Conservation (phyloP, 495 filamentous ascomycete species). For the Jackrogersella multiformis region DNA sequence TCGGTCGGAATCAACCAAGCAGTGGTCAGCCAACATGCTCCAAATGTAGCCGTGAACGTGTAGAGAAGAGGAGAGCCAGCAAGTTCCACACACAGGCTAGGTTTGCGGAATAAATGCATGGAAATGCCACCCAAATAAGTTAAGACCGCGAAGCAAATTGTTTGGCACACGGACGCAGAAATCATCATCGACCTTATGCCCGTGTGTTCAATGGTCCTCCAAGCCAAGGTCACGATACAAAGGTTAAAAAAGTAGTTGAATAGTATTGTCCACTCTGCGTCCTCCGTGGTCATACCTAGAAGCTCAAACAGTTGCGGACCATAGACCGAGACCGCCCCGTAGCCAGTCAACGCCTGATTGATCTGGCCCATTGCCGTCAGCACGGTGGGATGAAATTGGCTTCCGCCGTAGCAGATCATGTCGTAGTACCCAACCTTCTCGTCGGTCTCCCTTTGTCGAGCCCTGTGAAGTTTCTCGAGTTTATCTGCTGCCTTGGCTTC, state of each 20-base stretch:
- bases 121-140: constrained; percentile 54
- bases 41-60: constrained; percentile 64
- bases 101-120: constrained; percentile 42
- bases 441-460: constrained; percentile 55
- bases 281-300: constrained; percentile 56
- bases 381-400: constrained; percentile 62
- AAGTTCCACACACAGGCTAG: constrained; percentile 52
- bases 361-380: constrained; percentile 67
- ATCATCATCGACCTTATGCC: constrained; percentile 64
- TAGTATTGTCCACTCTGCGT: constrained; percentile 60
- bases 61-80: constrained; percentile 58
- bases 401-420: constrained; percentile 56
- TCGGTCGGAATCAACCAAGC: constrained; percentile 69
- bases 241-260: constrained; percentile 67
- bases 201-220: constrained; percentile 60
- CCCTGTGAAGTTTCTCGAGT: constrained; percentile 56
- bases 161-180: constrained; percentile 55
- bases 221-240: constrained; percentile 63
- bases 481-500: constrained; percentile 56
- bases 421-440: constrained; percentile 57
- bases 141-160: constrained; percentile 56
- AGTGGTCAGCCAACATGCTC: constrained; percentile 65
- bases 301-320: constrained; percentile 68
- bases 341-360: constrained; percentile 65
- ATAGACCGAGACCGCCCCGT: constrained; percentile 66